A percentile compares a stretch with the other conserved stretches of the same genome.
phyloP scores from a whole-genome alignment of 2,329 filamentous ascomycete genomes.

The Botrytis paeoniae region DNA sequence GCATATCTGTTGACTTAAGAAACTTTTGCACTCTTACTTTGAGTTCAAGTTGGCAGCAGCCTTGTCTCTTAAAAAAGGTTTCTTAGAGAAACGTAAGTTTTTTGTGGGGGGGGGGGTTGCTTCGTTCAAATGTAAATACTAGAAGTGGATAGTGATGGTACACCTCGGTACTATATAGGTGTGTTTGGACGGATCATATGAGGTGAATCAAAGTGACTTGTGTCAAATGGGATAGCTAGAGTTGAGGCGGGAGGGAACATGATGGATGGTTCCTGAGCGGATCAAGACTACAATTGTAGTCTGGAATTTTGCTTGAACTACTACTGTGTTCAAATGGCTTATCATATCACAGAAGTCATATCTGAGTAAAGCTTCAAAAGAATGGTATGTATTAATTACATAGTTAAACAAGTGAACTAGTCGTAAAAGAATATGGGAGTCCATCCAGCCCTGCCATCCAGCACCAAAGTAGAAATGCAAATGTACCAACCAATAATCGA shows the following conservation, averaged over 20 bases:
- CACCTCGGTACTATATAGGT: not conserved
- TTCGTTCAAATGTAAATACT: not conserved
- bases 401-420: not conserved
- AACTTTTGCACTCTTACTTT: not conserved
- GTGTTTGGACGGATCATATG: too few species aligned
- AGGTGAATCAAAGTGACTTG: not conserved
- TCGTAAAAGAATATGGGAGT: constrained; percentile 1
- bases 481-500: not conserved
- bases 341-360: not conserved
- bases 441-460: constrained; percentile 1
- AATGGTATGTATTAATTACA: constrained; percentile 2
- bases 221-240: not conserved
- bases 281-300: not conserved
- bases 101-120: not conserved
- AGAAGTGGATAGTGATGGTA: not conserved
- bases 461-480: constrained; percentile 9
- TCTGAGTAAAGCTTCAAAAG: not conserved
- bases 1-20: not conserved
- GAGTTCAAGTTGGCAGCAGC: not conserved
- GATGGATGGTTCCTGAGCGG: not conserved
- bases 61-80: rapidly evolving
- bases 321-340: not conserved
- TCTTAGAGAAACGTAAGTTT: not conserved
- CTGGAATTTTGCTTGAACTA: not conserved
- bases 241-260: not conserved